These are phyloP conservation scores for Trichosporon asahii DNA, from an alignment of 1,284 basidiomycete genomes.

Conservation along the genomic window DNA sequence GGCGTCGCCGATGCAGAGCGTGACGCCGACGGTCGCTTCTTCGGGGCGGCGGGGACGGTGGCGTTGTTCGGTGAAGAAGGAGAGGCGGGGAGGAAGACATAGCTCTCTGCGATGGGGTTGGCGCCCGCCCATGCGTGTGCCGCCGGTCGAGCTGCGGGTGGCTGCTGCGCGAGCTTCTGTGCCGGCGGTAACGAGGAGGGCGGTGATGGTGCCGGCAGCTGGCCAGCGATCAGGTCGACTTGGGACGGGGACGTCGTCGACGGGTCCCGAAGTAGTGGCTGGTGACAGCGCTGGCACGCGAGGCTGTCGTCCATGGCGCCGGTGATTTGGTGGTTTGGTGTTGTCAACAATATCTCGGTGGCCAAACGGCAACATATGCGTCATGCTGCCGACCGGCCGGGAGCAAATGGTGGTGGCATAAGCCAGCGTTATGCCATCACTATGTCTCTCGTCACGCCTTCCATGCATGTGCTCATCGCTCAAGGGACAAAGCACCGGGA, in stretches of 20 bases:
- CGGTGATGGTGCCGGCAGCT: constrained; percentile 56
- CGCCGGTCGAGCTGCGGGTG: constrained; percentile 54
- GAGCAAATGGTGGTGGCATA: neutral
- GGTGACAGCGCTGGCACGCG: constrained; percentile 48
- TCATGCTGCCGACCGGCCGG: neutral
- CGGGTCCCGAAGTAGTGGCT: constrained; percentile 80
- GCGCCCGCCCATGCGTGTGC: constrained; percentile 57
- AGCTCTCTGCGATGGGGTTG: constrained; percentile 64
- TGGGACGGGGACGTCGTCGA: constrained; percentile 77
- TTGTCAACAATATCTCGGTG: constrained; percentile 9
- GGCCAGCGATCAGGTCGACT: constrained; percentile 73
- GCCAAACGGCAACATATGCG: neutral
- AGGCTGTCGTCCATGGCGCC: constrained; percentile 27
- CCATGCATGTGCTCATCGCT: neutral
- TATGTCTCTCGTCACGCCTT: neutral
- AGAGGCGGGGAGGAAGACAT: constrained; percentile 75
- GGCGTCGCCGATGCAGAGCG: constrained; percentile 17
- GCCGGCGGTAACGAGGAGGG: constrained; percentile 52
- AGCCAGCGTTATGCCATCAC: neutral
- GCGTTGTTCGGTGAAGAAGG: neutral
- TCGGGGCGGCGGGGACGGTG: neutral
- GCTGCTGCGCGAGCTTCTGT: constrained; percentile 59
- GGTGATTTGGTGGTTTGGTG: constrained; percentile 6
- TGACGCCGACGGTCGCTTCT: neutral
- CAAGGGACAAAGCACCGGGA: no score